A percentile compares a stretch with the other conserved stretches of the same genome.
Conservation (phyloP, 2,329 filamentous ascomycete genomes). For the Colletotrichum sp. region DNA sequence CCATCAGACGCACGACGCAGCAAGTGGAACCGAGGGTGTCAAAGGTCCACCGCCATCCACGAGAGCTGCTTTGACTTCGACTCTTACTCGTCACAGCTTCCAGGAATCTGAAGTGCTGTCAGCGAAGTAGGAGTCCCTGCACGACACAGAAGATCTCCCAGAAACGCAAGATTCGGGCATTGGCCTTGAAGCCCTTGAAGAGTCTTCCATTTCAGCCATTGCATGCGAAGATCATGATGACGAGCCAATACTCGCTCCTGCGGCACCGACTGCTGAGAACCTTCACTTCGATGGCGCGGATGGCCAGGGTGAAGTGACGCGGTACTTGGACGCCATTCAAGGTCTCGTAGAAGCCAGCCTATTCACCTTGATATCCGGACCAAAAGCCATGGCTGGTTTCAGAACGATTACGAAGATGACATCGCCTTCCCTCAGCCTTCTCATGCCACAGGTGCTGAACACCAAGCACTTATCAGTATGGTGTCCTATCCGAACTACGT, state of each 20-base stretch:
- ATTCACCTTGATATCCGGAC: neutral
- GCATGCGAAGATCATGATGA: neutral
- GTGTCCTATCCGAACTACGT: neutral
- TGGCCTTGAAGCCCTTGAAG: neutral
- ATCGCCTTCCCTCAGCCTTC: neutral
- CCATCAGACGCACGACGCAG: neutral
- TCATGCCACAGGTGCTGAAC: neutral
- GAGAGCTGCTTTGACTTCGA: neutral
- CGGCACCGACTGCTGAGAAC: neutral
- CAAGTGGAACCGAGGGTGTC: neutral
- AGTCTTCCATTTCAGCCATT: neutral
- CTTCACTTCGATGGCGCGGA: neutral
- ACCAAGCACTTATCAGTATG: neutral
- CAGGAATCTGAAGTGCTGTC: neutral
- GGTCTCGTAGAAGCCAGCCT: neutral
- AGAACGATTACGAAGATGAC: neutral
- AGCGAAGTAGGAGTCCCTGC: neutral
- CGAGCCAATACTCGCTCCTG: neutral
- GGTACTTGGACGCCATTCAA: neutral
- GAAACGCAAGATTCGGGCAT: constrained; percentile 6
- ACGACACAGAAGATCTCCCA: neutral
- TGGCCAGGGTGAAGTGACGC: neutral
- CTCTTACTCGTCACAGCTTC: neutral
- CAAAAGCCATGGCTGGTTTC: neutral
- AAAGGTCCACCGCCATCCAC: neutral